These are phyloP conservation scores for Rhizopogon vulgaris DNA, from an alignment of 768 basidiomycete genomes.

Conservation along the genomic window DNA sequence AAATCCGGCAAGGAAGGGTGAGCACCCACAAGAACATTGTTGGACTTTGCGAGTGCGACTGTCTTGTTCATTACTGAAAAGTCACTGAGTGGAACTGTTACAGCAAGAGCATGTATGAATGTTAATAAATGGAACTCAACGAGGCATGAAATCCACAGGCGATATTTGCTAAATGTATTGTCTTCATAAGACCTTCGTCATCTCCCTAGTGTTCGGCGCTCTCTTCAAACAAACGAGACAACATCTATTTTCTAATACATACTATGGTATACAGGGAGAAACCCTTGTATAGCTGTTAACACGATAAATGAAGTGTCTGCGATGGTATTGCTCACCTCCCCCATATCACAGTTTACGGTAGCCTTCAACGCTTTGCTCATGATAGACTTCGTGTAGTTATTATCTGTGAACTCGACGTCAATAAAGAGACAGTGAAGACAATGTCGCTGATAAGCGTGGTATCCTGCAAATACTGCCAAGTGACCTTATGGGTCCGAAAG, in stretches of 20 bases:
- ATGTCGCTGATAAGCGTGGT: background rate
- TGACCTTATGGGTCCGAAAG: background rate
- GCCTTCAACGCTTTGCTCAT: conserved; percentile 27
- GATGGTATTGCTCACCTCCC: conserved; percentile 34
- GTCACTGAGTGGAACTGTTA: conserved; percentile 32
- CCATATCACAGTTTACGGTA: conserved; percentile 52
- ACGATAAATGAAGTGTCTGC: background rate
- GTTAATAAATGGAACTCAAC: conserved; percentile 21
- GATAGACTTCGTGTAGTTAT: background rate
- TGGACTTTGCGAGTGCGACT: conserved; percentile 47
- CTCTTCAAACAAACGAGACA: background rate
- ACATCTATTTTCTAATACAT: conserved; percentile 1
- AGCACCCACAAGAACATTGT: conserved; percentile 56
- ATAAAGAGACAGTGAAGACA: background rate
- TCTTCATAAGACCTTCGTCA: conserved; percentile 47
- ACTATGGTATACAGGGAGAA: conserved; percentile 47
- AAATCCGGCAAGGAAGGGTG: conserved; percentile 61
- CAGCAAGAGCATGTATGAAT: background rate
- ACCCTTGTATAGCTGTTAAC: conserved; percentile 27
- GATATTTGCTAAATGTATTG: conserved; percentile 54
- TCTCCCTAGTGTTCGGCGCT: conserved; percentile 31
- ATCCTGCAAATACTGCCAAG: background rate
- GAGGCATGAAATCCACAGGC: conserved; percentile 69
- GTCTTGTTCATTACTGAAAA: conserved; percentile 63
- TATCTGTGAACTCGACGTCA: background rate